These are phyloP conservation scores for Neonectria coccinea DNA, from an alignment of 2,329 filamentous ascomycete species.

Conservation along the genomic window DNA sequence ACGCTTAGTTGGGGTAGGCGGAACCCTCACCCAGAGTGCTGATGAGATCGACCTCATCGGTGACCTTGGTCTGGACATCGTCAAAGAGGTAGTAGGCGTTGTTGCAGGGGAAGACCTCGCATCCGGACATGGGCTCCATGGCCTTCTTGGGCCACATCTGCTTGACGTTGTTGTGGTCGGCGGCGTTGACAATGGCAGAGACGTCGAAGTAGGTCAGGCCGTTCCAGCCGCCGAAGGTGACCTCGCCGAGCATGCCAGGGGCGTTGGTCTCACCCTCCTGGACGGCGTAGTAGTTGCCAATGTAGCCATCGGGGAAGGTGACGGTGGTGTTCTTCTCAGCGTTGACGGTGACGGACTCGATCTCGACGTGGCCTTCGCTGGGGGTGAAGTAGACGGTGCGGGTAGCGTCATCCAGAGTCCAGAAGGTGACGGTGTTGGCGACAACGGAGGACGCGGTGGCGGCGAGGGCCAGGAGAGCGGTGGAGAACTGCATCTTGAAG, in stretches of 20 bases:
- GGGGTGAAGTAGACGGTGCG: constrained; percentile 65
- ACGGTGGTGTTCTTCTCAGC: constrained; percentile 55
- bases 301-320: constrained; percentile 57
- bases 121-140: constrained; percentile 60
- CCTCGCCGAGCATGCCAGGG: constrained; percentile 66
- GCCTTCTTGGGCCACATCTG: constrained; percentile 60
- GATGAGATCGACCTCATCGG: constrained; percentile 61
- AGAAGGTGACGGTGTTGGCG: constrained; percentile 67
- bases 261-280: constrained; percentile 56
- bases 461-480: constrained; percentile 57
- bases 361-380: constrained; percentile 51
- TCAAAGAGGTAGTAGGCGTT: constrained; percentile 66
- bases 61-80: constrained; percentile 68
- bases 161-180: constrained; percentile 65
- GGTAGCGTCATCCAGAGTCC: constrained; percentile 65
- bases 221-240: constrained; percentile 61
- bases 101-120: constrained; percentile 63
- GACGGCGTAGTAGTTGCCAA: constrained; percentile 65
- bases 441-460: constrained; percentile 57
- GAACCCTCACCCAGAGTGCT: constrained; percentile 60
- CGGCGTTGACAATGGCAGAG: constrained; percentile 66
- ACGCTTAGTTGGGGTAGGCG: constrained; percentile 30
- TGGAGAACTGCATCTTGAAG: constrained; percentile 67
- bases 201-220: constrained; percentile 68
- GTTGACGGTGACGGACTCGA: constrained; percentile 56